Base-by-base conservation (phyloP, 176 grass and related monocot species). In the Carex myosuroides region DNA sequence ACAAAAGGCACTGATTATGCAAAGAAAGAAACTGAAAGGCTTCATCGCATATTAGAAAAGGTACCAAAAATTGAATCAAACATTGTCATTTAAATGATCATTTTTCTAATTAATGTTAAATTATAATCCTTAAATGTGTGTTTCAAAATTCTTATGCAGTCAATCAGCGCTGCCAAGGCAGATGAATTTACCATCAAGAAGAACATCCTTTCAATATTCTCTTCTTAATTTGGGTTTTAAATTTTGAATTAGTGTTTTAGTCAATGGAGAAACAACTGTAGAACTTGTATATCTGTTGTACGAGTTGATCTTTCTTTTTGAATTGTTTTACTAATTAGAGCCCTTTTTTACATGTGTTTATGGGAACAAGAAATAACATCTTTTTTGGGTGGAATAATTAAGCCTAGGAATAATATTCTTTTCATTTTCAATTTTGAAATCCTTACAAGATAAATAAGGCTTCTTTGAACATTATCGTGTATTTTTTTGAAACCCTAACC, bases 151-250 rank as follows among this genome's bases (percentile, higher is more conserved):
- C 6, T 71, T 54, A 70, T 32, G 48, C 86, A 98, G 96, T 88
- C 96, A 1, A 90, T 98, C 90, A 93, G 85, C 30, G 78, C 93
- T 66, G 80, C 88, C 63, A 98, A 98, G 86, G 91, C 96, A 4
- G 96, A 98, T 48, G 91, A 98, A 54, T 98, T 98, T 41, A 7
- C 87, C 86, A 90, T 98, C 85, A 98, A 98, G 92, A 95, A 98
- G 86, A 98, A 98, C 89, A 98, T 98, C 64, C 85, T 98, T 35
- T 93, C 83, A 11, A 83, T 82, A 65, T 98, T 93, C 76, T 83
- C 91, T 33, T 94, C 91, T 88, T 98, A 87, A 93, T 32, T 82
- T 13, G 1, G 24, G 35, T 67, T 60, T 67, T 70, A 54, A 55
- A 67, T 80, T 86, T 86, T 39, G 37, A 67, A 41, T 80, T 66